A percentile compares a stretch with the other conserved stretches of the same genome.
These are phyloP conservation scores for Hypomontagnella monticulosa DNA, from an alignment of 495 filamentous ascomycete genomes.

Conservation along the genomic window DNA sequence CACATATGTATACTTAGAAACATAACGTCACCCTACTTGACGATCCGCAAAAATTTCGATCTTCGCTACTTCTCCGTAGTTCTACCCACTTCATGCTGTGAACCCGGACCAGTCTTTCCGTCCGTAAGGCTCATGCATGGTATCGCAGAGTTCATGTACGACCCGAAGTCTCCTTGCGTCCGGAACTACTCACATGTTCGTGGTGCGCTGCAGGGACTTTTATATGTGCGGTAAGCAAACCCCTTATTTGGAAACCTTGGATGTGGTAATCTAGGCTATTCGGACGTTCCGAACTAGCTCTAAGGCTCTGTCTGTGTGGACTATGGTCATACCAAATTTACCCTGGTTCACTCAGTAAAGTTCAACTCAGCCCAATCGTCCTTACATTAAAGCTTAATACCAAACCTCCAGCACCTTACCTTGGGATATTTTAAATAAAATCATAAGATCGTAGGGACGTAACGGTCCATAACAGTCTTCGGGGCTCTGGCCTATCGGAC, in stretches of 20 bases:
- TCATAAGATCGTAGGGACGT: not conserved
- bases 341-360: not conserved
- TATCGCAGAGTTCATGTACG: constrained; percentile 8
- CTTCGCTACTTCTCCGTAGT: constrained; percentile 2
- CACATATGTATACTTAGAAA: constrained; percentile 11
- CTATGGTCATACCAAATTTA: too few species aligned
- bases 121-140: constrained; percentile 26
- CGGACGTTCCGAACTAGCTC: too few species aligned
- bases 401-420: constrained; percentile 22
- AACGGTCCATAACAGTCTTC: not conserved
- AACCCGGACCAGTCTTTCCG: constrained; percentile 13
- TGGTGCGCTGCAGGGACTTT: too few species aligned
- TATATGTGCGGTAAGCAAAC: too few species aligned
- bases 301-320: too few species aligned
- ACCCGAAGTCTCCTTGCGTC: constrained; percentile 20
- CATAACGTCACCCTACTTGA: constrained; percentile 26
- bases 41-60: constrained; percentile 28
- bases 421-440: not conserved
- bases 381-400: constrained; percentile 12
- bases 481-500: not conserved
- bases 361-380: constrained; percentile 1
- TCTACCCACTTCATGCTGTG: constrained; percentile 13
- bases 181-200: constrained; percentile 12
- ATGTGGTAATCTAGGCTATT: too few species aligned
- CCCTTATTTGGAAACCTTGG: too few species aligned